Conservation (phyloP, 768 basidiomycete species). For the Lactarius pseudohatsudake region DNA sequence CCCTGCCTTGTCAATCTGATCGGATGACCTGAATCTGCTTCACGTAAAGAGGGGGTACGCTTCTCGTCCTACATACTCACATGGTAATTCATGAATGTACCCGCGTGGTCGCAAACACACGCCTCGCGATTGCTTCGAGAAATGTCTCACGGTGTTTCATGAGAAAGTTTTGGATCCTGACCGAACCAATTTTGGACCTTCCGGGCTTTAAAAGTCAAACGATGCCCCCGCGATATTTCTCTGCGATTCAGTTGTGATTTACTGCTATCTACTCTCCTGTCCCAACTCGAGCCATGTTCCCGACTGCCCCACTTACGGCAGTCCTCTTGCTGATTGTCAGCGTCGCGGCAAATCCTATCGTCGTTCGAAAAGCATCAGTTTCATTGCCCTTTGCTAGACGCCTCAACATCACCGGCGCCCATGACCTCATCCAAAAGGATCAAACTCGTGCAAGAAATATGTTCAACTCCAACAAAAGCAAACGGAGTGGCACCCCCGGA, state of each 20-base stretch:
- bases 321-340: constrained; percentile 30
- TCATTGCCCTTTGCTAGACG: constrained; percentile 52
- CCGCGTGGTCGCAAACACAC: neutral
- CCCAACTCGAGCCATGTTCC: constrained; percentile 23
- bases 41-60: neutral
- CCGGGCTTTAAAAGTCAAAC: neutral
- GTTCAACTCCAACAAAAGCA: constrained; percentile 39
- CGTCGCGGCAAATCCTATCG: constrained; percentile 32
- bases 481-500: constrained; percentile 32
- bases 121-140: neutral
- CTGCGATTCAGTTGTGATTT: no score
- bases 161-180: neutral
- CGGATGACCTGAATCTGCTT: neutral
- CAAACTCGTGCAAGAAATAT: constrained; percentile 48
- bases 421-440: constrained; percentile 52
- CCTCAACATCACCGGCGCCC: constrained; percentile 52
- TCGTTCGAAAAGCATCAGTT: constrained; percentile 30
- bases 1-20: no score
- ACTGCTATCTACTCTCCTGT: neutral
- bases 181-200: neutral
- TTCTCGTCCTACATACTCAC: neutral
- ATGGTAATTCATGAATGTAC: neutral
- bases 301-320: constrained; percentile 32
- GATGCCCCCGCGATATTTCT: no score
- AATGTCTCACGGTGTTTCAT: neutral